Conservation (phyloP, 1,284 basidiomycete genomes). For the Papiliotrema laurentii region DNA sequence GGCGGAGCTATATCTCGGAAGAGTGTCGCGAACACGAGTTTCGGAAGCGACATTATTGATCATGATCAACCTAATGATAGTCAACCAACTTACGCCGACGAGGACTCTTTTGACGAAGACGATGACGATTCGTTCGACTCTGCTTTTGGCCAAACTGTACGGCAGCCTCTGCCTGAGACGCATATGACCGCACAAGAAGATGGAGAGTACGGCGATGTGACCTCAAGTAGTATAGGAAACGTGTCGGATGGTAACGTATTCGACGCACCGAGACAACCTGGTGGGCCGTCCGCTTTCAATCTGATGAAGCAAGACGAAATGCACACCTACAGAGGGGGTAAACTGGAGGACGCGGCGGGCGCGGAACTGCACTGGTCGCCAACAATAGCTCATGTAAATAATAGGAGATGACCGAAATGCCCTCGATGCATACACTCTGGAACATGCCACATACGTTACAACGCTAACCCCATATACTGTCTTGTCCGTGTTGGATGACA, state of each 20-base stretch:
- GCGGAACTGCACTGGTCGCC: slow-evolving; percentile 13
- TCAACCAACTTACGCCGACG: slow-evolving; percentile 7
- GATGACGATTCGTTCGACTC: slow-evolving; percentile 15
- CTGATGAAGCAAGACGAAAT: slow-evolving; percentile 41
- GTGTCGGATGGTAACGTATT: no score
- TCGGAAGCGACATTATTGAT: slow-evolving; percentile 26
- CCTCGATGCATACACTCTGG: background rate
- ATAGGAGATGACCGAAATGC: no score
- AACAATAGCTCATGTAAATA: background rate
- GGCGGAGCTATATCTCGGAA: background rate
- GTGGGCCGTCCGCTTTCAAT: background rate
- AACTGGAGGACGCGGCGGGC: slow-evolving; percentile 37
- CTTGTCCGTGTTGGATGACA: no score
- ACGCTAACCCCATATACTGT: no score
- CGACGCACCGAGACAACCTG: background rate
- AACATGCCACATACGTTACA: no score
- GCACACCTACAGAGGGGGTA: slow-evolving; percentile 44
- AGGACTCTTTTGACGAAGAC: slow-evolving; percentile 23
- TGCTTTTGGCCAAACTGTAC: background rate
- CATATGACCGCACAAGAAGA: slow-evolving; percentile 1
- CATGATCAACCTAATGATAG: slow-evolving; percentile 10
- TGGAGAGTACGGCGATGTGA: background rate
- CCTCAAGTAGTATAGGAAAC: background rate
- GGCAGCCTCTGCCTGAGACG: background rate
- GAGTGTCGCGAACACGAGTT: slow-evolving; percentile 36